A percentile compares a stretch with the other conserved stretches of the same genome.
phyloP scores from a whole-genome alignment of 176 grass and related monocot genomes.

The Avena insularis region DNA sequence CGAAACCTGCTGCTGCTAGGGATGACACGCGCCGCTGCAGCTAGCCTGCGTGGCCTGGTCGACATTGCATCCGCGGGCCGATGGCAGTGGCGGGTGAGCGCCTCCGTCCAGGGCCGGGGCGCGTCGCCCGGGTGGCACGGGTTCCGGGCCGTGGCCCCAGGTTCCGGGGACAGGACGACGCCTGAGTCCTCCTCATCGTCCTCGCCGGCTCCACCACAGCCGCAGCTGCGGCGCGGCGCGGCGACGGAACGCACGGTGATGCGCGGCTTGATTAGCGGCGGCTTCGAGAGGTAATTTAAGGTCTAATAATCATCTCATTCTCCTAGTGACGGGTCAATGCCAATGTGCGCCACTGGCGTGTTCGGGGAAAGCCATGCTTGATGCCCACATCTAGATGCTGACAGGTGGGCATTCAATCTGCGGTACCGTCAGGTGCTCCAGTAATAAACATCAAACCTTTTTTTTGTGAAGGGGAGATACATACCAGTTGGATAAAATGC shows the following conservation, averaged over 20 bases:
- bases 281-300: constrained; percentile 56
- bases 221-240: constrained; percentile 26
- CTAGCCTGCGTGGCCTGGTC: constrained; percentile 61
- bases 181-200: constrained; percentile 38
- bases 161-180: constrained; percentile 45
- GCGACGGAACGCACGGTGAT: neutral
- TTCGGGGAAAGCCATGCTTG: constrained; percentile 14
- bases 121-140: constrained; percentile 42
- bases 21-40: constrained; percentile 61
- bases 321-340: neutral
- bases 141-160: constrained; percentile 38
- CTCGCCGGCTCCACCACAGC: constrained; percentile 20
- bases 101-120: constrained; percentile 39
- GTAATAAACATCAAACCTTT: neutral
- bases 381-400: constrained; percentile 19
- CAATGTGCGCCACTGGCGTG: neutral
- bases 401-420: neutral
- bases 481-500: neutral
- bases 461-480: neutral
- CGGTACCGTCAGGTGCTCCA: neutral
- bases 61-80: constrained; percentile 51
- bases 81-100: constrained; percentile 37
- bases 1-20: constrained; percentile 8
- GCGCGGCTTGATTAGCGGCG: constrained; percentile 54
- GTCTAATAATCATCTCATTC: neutral